These are phyloP conservation scores for Chlorencoelia australis DNA, from an alignment of 2,329 filamentous ascomycete genomes.

Conservation along the genomic window DNA sequence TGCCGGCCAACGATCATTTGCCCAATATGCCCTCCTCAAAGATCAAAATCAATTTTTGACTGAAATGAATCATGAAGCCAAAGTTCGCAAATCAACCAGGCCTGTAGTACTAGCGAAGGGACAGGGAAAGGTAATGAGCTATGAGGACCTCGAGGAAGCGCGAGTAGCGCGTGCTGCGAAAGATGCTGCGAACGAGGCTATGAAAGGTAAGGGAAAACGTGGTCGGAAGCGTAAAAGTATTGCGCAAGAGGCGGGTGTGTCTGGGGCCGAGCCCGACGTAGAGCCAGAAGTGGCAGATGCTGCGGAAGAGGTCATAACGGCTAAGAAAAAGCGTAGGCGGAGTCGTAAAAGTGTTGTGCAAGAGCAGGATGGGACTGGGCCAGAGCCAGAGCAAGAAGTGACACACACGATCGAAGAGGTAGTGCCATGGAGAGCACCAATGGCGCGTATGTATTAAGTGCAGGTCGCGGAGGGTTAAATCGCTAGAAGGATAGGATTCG, in stretches of 20 bases:
- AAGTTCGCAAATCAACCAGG: slow-evolving; percentile 12
- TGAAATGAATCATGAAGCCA: slow-evolving; percentile 15
- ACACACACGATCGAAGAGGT: slow-evolving; percentile 15
- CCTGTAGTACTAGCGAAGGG: slow-evolving; percentile 11
- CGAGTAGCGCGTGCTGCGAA: slow-evolving; percentile 13
- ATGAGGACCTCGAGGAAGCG: slow-evolving; percentile 24
- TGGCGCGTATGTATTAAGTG: slow-evolving; percentile 17
- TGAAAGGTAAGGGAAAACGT: slow-evolving; percentile 13
- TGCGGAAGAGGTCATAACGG: not conserved
- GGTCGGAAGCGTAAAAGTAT: slow-evolving; percentile 9
- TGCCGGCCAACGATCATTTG: slow-evolving; percentile 19
- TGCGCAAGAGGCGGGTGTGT: slow-evolving; percentile 6
- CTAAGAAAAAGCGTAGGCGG: slow-evolving; percentile 5
- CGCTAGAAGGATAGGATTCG: too few relatives aligned
- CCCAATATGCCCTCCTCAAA: slow-evolving; percentile 20
- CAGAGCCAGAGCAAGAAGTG: slow-evolving; percentile 6
- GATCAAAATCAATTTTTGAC: slow-evolving; percentile 23
- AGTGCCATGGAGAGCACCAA: slow-evolving; percentile 14
- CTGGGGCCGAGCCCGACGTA: slow-evolving; percentile 8
- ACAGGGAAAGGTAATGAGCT: slow-evolving; percentile 23
- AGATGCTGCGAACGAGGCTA: slow-evolving; percentile 9
- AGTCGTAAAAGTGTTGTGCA: slow-evolving; percentile 7
- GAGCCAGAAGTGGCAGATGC: slow-evolving; percentile 2
- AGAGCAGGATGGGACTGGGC: slow-evolving; percentile 5
- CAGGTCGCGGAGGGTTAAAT: too few relatives aligned